Conservation (phyloP, 495 filamentous ascomycete species). For the Cenococcum geophilum region DNA sequence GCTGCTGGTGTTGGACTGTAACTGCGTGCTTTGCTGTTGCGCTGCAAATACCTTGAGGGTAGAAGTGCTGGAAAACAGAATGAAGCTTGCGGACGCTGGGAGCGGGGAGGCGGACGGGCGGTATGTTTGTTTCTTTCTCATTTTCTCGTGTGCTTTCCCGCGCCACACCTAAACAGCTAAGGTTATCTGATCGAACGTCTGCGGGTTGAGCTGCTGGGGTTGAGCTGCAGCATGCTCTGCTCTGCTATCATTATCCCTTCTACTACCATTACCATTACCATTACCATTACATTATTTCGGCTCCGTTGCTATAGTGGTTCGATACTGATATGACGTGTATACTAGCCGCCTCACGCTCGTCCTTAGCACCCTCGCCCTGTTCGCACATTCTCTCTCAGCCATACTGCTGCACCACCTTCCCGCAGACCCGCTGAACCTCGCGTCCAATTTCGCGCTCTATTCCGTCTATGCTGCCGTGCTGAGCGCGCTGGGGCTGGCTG, state of each 20-base stretch:
- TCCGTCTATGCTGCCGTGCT: conserved; percentile 12
- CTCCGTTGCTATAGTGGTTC: too few relatives aligned
- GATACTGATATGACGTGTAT: too few relatives aligned
- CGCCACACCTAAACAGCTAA: background rate
- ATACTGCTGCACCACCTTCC: conserved; percentile 10
- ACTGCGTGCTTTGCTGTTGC: too few relatives aligned
- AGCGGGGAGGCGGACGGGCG: background rate
- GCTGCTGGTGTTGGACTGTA: too few relatives aligned
- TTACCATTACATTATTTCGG: too few relatives aligned
- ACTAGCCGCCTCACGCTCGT: conserved; percentile 1
- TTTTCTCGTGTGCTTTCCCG: background rate
- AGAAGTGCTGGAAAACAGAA: background rate
- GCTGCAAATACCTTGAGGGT: too few relatives aligned
- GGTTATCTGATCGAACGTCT: background rate
- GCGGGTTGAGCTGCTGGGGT: too few relatives aligned
- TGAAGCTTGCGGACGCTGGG: background rate
- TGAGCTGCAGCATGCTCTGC: too few relatives aligned
- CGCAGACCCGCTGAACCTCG: conserved; percentile 11
- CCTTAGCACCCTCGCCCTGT: background rate
- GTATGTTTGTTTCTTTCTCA: background rate
- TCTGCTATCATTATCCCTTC: background rate
- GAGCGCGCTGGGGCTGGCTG: conserved; percentile 17
- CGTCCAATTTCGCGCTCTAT: conserved; percentile 16
- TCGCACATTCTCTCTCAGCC: background rate
- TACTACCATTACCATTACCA: background rate